phyloP scores from a whole-genome alignment of 2,329 filamentous ascomycete genomes.

The Claviceps arundinis region DNA sequence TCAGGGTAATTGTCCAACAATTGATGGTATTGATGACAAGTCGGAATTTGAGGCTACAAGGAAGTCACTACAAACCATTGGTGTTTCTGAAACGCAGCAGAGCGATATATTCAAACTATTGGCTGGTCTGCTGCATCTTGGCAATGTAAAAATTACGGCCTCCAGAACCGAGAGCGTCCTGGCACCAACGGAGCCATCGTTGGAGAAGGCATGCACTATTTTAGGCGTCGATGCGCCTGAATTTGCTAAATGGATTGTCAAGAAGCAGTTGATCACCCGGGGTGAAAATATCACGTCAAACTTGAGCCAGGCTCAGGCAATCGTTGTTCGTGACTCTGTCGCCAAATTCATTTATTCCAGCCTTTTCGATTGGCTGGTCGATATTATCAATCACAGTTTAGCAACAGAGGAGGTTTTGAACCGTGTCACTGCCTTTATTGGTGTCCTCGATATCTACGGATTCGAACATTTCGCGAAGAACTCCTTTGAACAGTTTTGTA shows the following conservation, averaged over 20 bases:
- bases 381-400: constrained; percentile 82
- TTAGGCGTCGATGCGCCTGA: constrained; percentile 75
- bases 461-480: constrained; percentile 99
- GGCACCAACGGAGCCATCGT: constrained; percentile 63
- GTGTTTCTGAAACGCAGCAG: constrained; percentile 63
- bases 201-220: constrained; percentile 69
- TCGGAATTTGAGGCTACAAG: constrained; percentile 84
- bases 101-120: constrained; percentile 78
- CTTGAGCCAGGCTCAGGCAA: constrained; percentile 80
- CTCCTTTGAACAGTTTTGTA: constrained; percentile 99
- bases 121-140: constrained; percentile 82
- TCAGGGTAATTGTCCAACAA: constrained; percentile 79
- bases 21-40: constrained; percentile 91
- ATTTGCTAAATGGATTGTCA: constrained; percentile 96
- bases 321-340: constrained; percentile 91
- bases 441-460: constrained; percentile 97
- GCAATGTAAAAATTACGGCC: constrained; percentile 91
- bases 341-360: constrained; percentile 98
- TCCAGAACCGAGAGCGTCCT: constrained; percentile 80
- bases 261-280: constrained; percentile 93
- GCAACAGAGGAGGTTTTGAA: constrained; percentile 78
- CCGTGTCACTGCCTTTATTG: constrained; percentile 81
- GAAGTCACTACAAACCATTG: constrained; percentile 76
- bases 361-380: constrained; percentile 97
- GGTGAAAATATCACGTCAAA: constrained; percentile 98